Evolutionary conservation across 164 flowering plant species (phyloP), one percentile per base, ranked within the genome.

Genomic region (grape (Vitis vinifera)): DNA sequence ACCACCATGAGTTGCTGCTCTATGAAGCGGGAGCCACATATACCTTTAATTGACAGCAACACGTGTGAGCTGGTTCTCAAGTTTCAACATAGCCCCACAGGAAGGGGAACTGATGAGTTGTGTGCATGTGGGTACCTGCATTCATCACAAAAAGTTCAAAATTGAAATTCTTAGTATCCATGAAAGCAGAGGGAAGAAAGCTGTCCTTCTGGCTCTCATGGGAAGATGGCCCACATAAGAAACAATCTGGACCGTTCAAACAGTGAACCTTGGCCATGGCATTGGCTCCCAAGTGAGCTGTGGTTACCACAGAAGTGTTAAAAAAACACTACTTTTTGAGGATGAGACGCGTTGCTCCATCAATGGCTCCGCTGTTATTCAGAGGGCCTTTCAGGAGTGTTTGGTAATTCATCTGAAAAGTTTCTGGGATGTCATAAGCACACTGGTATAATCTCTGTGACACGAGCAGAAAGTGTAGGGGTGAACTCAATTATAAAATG

Each of bases 61-160:
- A 71, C 72, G 77, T 71, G 80, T 68, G 72, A 67, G 69, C 12
- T 67, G 48, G 66, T 48, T 74, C 66, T 69, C 64, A n/a, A 57
- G 51, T 59, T 44, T 55, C 61, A 30, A 27, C 17, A 52, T 30
- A 13, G 30, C 68, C 65, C 73, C 76, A 65, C 68, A 59, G 17
- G 64, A 23, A 52, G 51, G 52, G 64, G 15, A 66, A 56, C 19
- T 15, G 51, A 30, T 62, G 72, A 68, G 71, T 55, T 59, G 67
- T 60, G 74, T 51, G 59, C 76, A 72, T 69, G 73, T 76, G 73
- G 70, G 69, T 56, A 19, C 19, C 9, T 47, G 15, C 55, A 68
- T 30, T 51, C 61, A 61, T 17, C 59, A 17, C 29, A 8, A 9
- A 19, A 37, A 59, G 59, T 62, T 27, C 37, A 15, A 58, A 27